Conservation (phyloP, 2,329 filamentous ascomycete genomes). For the Ophiocordyceps sinensis region DNA sequence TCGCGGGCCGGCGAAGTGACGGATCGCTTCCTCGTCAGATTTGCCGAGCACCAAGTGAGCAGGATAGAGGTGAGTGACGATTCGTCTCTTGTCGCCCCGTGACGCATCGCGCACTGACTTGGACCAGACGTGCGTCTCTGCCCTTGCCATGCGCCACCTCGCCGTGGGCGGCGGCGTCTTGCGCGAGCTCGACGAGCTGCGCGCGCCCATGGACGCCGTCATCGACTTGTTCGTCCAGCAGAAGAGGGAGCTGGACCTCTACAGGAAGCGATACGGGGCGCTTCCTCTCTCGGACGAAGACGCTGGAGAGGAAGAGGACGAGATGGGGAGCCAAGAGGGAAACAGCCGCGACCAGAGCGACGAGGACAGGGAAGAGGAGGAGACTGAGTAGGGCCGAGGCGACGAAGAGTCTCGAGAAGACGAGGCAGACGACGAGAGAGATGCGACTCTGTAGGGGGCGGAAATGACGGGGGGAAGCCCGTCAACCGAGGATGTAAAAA, state of each 20-base stretch:
- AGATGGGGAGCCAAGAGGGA: slow-evolving; percentile 12
- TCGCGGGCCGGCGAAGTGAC: slow-evolving; percentile 68
- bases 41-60: slow-evolving; percentile 89
- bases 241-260: slow-evolving; percentile 47
- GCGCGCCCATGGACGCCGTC: slow-evolving; percentile 63
- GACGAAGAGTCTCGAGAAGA: not conserved
- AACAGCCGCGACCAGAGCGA: not conserved
- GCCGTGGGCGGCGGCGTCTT: slow-evolving; percentile 52
- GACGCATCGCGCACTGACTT: not conserved
- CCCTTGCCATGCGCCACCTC: slow-evolving; percentile 66
- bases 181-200: slow-evolving; percentile 53
- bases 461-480: no score
- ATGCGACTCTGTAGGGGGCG: no score
- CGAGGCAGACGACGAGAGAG: no score
- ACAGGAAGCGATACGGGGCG: slow-evolving; percentile 39
- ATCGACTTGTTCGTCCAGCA: slow-evolving; percentile 46
- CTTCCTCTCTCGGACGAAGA: slow-evolving; percentile 12
- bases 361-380: slow-evolving; percentile 7
- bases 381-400: not conserved
- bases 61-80: slow-evolving; percentile 91
- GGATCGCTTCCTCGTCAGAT: slow-evolving; percentile 74
- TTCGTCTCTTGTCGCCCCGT: slow-evolving; percentile 3
- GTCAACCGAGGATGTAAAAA: no score
- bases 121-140: slow-evolving; percentile 64
- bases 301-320: slow-evolving; percentile 8